Base-by-base conservation (phyloP, 768 basidiomycete genomes). In the Asterophora parasitica region DNA sequence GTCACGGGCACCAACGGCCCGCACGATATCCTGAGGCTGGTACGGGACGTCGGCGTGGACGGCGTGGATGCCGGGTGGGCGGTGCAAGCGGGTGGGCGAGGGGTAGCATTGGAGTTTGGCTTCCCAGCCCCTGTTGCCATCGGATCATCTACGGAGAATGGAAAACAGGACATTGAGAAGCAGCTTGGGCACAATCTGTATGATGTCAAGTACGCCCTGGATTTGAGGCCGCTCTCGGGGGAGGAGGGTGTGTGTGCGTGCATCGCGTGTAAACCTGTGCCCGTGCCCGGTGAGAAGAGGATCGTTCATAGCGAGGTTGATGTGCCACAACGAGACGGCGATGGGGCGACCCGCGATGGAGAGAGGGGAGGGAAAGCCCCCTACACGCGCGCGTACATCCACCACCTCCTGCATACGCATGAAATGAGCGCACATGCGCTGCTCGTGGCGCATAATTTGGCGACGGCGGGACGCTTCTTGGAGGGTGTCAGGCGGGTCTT, bases 381-480 rank as follows among this genome's bases (percentile, higher is more conserved):
- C 1, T 69, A 67, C 53, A 70, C 73, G 4, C 72, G 76, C 11
- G 85, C 86, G 2, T 94, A 93, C 55, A 42, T 91, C 26, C 89
- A 94, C 60, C 91, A 94, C 56, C 77, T 94, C 11, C 68, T 92
- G 30, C 83, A 85, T 43, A 91, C 91, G 5, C 92, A 93, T 63
- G 92, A 94, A 63, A 92, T 94, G 91, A 80, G 83, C 0, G 84
- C 88, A 0, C 88, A 93, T 55, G 60, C 88, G 4, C 63, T 92
- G 17, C 76, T 93, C 13, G 75, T 73, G 9, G 72, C 82, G 65
- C 92, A 94, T 63, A 94, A 93, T 55, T 70, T 90, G 23, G 61
- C 76, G 0, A 76, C 92, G 1, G 65, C 90, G 20, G 77, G 82
- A 33, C 61, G 66, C 1, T 88, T 93, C 60, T 79, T 92, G 37